These are phyloP conservation scores for Sarocladium brachiariae DNA, from an alignment of 2,329 filamentous ascomycete genomes.

Conservation along the genomic window DNA sequence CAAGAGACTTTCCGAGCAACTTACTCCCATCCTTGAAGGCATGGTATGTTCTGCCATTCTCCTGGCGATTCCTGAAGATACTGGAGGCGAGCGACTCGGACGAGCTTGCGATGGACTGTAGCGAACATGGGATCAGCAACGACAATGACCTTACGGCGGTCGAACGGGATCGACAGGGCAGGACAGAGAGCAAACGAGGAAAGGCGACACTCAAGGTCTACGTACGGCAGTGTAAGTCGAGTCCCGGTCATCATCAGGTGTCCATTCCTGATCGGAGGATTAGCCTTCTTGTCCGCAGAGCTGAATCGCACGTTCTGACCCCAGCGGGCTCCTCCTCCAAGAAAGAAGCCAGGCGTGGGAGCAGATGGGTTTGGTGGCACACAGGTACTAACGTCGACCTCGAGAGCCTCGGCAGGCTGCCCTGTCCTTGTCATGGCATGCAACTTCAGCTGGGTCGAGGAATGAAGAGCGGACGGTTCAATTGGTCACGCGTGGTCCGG, in stretches of 20 bases:
- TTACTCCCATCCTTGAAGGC: slow-evolving; percentile 24
- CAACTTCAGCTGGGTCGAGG: not conserved
- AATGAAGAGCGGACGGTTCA: not conserved
- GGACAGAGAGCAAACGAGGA: not conserved
- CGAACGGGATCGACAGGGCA: no score
- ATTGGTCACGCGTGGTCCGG: not conserved
- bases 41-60: slow-evolving; percentile 33
- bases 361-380: not conserved
- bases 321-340: not conserved
- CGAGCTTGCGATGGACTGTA: slow-evolving; percentile 16
- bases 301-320: not conserved
- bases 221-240: not conserved
- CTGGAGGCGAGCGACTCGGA: slow-evolving; percentile 28
- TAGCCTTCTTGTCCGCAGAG: not conserved
- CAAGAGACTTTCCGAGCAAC: not conserved
- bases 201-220: not conserved
- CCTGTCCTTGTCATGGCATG: not conserved
- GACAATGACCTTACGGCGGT: not conserved
- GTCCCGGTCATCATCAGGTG: not conserved
- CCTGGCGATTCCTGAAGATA: slow-evolving; percentile 28
- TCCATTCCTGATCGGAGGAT: not conserved
- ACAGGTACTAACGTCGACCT: not conserved
- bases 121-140: not conserved
- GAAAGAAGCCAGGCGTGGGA: not conserved
- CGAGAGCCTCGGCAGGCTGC: not conserved